Evolutionary conservation across 768 basidiomycete genomes (phyloP).

Genomic region (Naganishia vaughanmartiniae): DNA sequence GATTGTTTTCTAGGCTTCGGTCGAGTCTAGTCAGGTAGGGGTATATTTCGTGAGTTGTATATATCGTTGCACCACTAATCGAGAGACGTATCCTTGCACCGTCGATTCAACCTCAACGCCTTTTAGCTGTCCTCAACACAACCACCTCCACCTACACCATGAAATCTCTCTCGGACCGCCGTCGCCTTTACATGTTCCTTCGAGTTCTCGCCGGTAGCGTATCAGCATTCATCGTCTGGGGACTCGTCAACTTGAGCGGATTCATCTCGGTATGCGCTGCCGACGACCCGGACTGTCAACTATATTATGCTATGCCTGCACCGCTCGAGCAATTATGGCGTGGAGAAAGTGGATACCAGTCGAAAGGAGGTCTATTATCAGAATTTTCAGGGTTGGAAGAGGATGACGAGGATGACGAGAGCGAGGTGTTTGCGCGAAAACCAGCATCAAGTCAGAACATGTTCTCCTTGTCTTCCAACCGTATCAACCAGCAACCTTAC

Average conservation of each 20-base stretch:
- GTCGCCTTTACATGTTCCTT: conserved; percentile 5
- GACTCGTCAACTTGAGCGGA: background rate
- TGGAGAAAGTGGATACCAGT: background rate
- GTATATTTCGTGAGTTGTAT: too few species aligned
- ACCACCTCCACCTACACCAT: background rate
- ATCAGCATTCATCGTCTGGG: conserved; percentile 14
- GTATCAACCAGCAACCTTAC: background rate
- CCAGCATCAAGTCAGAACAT: background rate
- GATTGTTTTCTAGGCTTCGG: too few species aligned
- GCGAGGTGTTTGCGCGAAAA: background rate
- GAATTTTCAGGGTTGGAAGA: background rate
- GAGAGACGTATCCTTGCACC: too few species aligned
- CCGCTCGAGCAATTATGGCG: background rate
- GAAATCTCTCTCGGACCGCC: conserved; percentile 12
- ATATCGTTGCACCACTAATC: too few species aligned
- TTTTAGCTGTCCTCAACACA: background rate
- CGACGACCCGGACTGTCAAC: background rate
- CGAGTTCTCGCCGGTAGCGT: background rate
- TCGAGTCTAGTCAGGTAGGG: too few species aligned
- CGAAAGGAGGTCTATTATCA: background rate
- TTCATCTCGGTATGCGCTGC: conserved; percentile 1
- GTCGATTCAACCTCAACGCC: background rate
- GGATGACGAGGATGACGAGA: background rate
- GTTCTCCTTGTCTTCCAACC: background rate
- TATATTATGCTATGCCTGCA: background rate